Base-by-base conservation (phyloP, 2,329 filamentous ascomycete species). In the Epichloe hybrida region DNA sequence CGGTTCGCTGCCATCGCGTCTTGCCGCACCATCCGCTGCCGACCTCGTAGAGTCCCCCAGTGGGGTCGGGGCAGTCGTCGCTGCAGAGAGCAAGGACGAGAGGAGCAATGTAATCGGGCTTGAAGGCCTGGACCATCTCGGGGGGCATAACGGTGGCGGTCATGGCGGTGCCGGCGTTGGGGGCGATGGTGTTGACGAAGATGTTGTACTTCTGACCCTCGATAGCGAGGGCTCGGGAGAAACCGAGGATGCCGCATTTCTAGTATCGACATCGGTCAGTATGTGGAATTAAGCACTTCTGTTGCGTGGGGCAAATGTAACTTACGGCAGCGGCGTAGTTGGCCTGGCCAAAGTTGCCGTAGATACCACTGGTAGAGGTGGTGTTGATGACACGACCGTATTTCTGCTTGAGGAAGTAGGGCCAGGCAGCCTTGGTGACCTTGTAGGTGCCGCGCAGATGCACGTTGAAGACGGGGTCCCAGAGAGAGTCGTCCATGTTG, bases 121-220 rank as follows among this genome's bases (percentile, higher is more conserved):
- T 98, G 78, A 98, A 95, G 44, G 93, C 91, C 74, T 97, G 90
- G 17, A 98, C 90, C 73, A 97, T 82, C 74, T 98, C 93, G 71
- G 95, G 95, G 89, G 93, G 93, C 76, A 98, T 80, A 66, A 98
- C 87, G 48, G 87, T 91, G 59, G 83, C 80, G 51, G 93, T 98
- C 87, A 98, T 93, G 65, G 84, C 83, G 43, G 93, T 98, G 60
- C 93, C 93, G 39, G 93, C 93, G 63, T 97, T 98, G 59, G 93
- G 93, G 23, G 93, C 93, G 62, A 98, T 96, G 52, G 90, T 95
- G 78, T 98, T 98, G 68, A 95, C 88, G 62, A 82, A 89, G 69
- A 98, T 97, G 76, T 96, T 95, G 77, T 98, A 89, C 76, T 97
- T 97, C 64, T 80, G 79, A 61, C 93, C 93, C 72, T 98, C 93